Evolutionary conservation across 345 rosid genomes (phyloP), one percentile per base, ranked within the genome.

Genomic region (Gossypium mustelinum): DNA sequence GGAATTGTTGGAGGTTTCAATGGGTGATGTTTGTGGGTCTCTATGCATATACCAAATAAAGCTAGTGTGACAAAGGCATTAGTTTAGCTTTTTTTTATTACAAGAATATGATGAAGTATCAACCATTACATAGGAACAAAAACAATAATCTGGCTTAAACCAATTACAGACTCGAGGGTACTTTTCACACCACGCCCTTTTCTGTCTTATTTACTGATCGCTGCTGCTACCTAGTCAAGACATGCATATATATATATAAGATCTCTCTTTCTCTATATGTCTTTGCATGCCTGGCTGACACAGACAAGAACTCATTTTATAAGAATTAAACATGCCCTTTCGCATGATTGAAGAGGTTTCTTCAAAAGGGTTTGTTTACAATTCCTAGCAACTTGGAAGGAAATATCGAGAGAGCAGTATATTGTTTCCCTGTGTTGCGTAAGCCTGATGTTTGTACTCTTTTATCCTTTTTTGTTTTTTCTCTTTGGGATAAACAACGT

Each of bases 331-430:
- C 44, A 16, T 51, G 54, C 60, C 73, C 60, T 69, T 69, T 69
- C 73, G 73, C 59, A 27, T 51, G 73, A 9, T 10, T n/a, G 12
- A 27, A 52, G 7, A 69, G 73, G 25, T 69, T 7, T 27, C 2
- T 18, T 55, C 2, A 7, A 4, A 7, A 1, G 0, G 7, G 12
- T 60, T 69, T 69, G 44, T 25, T 69, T 50, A 69, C 29, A 69
- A 17, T 25, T 68, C 58, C 73, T 51, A 69, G 25, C 73, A 69
- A 69, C 56, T 50, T 51, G 73, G 59, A 27, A 51, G 45, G 41
- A 34, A 34, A 34, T 34, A 34, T 5, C 41, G 41, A 34, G 41
- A 34, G 41, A 34, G 41, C 41, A 34, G 41, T 34, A 34, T 34
- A 34, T 34, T 34, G 41, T 34, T 34, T 34, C 41, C 41, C 1